Evolutionary conservation across 768 basidiomycete species (phyloP).

Genomic region (Daedalea quercina): DNA sequence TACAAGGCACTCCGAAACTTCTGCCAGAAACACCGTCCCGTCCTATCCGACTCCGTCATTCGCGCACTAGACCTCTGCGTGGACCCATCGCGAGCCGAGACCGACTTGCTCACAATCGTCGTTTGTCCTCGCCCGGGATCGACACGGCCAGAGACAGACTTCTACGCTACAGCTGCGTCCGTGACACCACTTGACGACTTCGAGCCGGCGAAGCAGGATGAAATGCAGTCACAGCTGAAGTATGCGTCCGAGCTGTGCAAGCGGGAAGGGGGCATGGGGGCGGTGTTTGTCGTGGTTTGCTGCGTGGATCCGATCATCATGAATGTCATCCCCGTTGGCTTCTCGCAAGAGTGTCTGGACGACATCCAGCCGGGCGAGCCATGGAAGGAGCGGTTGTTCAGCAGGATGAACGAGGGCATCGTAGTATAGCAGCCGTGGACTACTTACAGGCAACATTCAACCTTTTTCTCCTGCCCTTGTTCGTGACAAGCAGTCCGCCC

Average conservation of each 20-base stretch:
- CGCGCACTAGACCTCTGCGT: conserved; percentile 11
- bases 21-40: conserved; percentile 15
- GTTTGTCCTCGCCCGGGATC: conserved; percentile 8
- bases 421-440: neutral
- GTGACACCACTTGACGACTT: conserved; percentile 10
- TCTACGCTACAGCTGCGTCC: conserved; percentile 8
- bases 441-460: too few relatives aligned
- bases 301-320: neutral
- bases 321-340: conserved; percentile 1
- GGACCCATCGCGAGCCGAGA: conserved; percentile 4
- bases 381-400: conserved; percentile 4
- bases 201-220: conserved; percentile 5
- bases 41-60: conserved; percentile 9
- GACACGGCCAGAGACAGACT: conserved; percentile 9
- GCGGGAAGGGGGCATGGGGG: neutral
- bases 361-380: neutral
- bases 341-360: neutral
- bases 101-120: conserved; percentile 8
- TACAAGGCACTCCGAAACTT: conserved; percentile 11
- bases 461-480: neutral
- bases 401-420: conserved; percentile 2
- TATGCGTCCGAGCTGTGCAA: neutral
- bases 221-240: conserved; percentile 12
- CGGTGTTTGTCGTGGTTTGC: neutral
- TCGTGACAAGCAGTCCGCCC: too few relatives aligned